Base-by-base conservation (phyloP, 805 yeast species). In the Teunomyces aglyptinius region DNA sequence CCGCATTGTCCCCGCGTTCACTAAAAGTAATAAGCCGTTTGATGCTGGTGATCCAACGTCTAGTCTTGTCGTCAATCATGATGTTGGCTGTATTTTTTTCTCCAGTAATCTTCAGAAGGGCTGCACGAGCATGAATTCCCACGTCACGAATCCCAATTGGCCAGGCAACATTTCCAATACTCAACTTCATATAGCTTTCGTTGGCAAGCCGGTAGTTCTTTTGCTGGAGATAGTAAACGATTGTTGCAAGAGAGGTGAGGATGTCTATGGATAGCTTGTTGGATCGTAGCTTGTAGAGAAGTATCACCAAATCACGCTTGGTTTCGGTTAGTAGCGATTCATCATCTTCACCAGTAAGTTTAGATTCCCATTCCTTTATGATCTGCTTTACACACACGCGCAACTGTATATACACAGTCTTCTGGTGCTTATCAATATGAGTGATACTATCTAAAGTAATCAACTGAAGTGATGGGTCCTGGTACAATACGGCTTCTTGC, bases 141-240 rank as follows among this genome's bases (percentile, higher is more conserved):
- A 89, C 85, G 47, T 80, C 80, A 6, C 81, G 71, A 11, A 89
- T 86, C 22, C 96, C 97, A 52, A 89, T 85, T 2, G 97, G 97
- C 96, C 96, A 89, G 4, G 94, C 91, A 2, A 86, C 89, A 54
- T 88, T 87, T 1, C 96, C 97, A 13, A 89, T 84, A 58, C 92
- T 84, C 47, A 89, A 66, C 51, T 84, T 78, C 71, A 89, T 68
- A 55, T 89, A 89, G 20, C 82, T 72, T 56, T 87, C 88, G 49
- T 78, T 78, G 4, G 92, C 89, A 43, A 67, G 67, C 31, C 61
- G 59, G 52, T 63, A 81, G 29, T 81, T 75, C 12, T 61, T 57
- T 8, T 65, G 57, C 61, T 89, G 96, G n/a, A 86, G 45, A 55
- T 83, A 75, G 51, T 76, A 72, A 6, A 85, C 54, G 1, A 86